These are phyloP conservation scores for Globisporangium heterothallicum DNA, from an alignment of 352 stramenopile species.

Conservation along the genomic window DNA sequence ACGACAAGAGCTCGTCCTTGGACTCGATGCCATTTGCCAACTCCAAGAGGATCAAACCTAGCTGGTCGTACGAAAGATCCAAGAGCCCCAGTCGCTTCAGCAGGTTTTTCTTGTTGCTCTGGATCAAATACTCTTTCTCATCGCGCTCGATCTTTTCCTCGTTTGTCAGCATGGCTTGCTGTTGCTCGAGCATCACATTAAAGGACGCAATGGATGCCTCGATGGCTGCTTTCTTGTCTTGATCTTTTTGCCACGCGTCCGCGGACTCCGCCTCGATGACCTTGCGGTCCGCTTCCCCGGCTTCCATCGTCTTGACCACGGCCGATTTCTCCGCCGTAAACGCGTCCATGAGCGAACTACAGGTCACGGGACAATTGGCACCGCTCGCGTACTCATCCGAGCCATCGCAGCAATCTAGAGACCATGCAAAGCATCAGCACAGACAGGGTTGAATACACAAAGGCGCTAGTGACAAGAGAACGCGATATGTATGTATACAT, in stretches of 20 bases:
- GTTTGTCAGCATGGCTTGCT: constrained; percentile 27
- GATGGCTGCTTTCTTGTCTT: constrained; percentile 23
- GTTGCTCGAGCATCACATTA: constrained; percentile 34
- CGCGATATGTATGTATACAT: too few species aligned
- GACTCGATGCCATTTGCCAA: constrained; percentile 30
- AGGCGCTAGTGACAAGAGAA: background rate
- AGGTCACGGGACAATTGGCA: constrained; percentile 42
- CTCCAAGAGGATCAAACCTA: constrained; percentile 58
- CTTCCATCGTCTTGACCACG: constrained; percentile 67
- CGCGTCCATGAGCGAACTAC: constrained; percentile 25
- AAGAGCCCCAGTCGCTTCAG: constrained; percentile 51
- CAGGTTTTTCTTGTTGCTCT: constrained; percentile 36
- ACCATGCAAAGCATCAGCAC: background rate
- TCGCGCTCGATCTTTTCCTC: constrained; percentile 44
- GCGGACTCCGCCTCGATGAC: constrained; percentile 25
- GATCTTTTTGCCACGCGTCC: constrained; percentile 29
- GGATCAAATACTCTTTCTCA: constrained; percentile 41
- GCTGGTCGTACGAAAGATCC: constrained; percentile 51
- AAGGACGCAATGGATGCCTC: constrained; percentile 23
- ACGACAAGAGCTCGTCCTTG: constrained; percentile 50
- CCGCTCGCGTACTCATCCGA: constrained; percentile 71
- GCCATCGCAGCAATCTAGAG: constrained; percentile 80
- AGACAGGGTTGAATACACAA: background rate
- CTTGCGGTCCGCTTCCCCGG: constrained; percentile 44
- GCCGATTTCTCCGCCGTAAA: constrained; percentile 48